Conservation (phyloP, 768 basidiomycete genomes). For the Lentinula guzmanii region DNA sequence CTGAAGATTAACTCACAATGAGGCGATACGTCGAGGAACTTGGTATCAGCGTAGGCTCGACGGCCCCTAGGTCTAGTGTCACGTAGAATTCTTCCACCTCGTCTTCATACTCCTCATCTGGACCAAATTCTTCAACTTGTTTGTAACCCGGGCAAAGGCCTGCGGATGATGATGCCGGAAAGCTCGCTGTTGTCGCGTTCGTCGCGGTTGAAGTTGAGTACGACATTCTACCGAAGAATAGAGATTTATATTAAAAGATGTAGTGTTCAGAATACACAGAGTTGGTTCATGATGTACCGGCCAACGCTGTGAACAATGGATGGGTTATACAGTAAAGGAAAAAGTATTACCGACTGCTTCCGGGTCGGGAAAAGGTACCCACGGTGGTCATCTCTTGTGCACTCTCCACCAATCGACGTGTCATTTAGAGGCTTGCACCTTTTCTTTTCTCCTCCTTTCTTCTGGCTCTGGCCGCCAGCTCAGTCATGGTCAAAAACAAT, state of each 20-base stretch:
- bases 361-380: neutral
- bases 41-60: constrained; percentile 72
- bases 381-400: neutral
- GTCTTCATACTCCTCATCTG: constrained; percentile 61
- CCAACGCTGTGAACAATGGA: neutral
- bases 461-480: neutral
- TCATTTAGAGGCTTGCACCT: neutral
- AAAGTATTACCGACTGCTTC: neutral
- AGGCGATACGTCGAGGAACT: constrained; percentile 64
- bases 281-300: neutral
- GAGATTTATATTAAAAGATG: no score
- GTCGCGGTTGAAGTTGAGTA: neutral
- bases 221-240: neutral
- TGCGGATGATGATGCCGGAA: neutral
- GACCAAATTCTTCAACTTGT: constrained; percentile 62
- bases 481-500: neutral
- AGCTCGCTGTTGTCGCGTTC: neutral
- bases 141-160: constrained; percentile 38
- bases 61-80: constrained; percentile 65
- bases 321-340: neutral
- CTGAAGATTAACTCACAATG: constrained; percentile 48
- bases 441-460: neutral
- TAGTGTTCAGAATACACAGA: no score
- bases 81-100: constrained; percentile 58
- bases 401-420: neutral